These are phyloP conservation scores for Debaryomyces nepalensis DNA, from an alignment of 1,139 yeast genomes.

Conservation along the genomic window DNA sequence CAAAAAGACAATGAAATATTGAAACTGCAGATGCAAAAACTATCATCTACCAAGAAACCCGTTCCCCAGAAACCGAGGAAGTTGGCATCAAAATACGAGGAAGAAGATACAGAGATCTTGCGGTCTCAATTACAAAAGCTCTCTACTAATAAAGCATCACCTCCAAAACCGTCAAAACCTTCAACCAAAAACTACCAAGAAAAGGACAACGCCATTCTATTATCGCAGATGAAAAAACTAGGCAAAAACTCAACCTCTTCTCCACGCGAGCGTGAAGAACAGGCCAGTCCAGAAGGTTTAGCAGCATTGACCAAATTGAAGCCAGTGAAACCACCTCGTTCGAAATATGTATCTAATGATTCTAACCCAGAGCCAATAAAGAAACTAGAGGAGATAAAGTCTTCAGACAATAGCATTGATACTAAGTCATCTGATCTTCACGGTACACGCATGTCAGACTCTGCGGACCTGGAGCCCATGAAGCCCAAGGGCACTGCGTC, in stretches of 20 bases:
- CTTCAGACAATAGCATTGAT: background rate
- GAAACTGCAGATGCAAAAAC: constrained; percentile 23
- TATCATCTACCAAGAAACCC: constrained; percentile 16
- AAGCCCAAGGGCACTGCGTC: background rate
- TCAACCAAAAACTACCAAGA: constrained; percentile 3
- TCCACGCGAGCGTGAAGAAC: background rate
- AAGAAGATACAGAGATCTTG: constrained; percentile 29
- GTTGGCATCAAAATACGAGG: constrained; percentile 22
- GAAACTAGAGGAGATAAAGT: constrained; percentile 10
- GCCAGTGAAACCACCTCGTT: constrained; percentile 13
- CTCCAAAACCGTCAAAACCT: constrained; percentile 13
- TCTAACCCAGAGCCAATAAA: background rate
- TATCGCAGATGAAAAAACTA: constrained; percentile 6
- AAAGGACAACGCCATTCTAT: constrained; percentile 2
- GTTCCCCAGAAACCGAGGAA: constrained; percentile 23
- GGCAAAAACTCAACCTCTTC: background rate
- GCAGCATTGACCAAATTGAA: constrained; percentile 23
- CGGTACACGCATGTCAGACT: background rate
- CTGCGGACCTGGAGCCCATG: background rate
- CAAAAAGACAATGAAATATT: constrained; percentile 24
- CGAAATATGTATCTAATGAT: constrained; percentile 9
- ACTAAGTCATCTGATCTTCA: background rate
- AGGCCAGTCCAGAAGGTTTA: constrained; percentile 21
- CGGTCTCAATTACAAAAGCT: constrained; percentile 29
- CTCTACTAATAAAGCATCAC: constrained; percentile 18